These are phyloP conservation scores for Didymella pinodella DNA, from an alignment of 2,329 filamentous ascomycete species.

Conservation along the genomic window DNA sequence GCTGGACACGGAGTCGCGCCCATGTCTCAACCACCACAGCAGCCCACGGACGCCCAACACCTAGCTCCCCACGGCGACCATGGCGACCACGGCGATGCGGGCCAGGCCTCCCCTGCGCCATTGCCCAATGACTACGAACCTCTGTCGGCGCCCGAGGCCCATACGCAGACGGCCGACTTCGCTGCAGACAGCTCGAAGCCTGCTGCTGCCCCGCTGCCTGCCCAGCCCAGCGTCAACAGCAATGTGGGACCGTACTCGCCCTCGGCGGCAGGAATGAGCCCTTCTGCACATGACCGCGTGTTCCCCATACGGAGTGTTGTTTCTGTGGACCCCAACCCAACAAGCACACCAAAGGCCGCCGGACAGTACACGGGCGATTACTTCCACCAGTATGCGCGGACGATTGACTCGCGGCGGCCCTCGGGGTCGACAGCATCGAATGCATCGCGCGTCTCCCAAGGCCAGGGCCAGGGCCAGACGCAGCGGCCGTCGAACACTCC, in stretches of 20 bases:
- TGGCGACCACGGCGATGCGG: conserved; percentile 15
- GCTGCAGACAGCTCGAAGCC: conserved; percentile 6
- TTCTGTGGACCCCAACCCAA: conserved; percentile 67
- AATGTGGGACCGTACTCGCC: conserved; percentile 28
- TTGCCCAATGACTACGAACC: conserved; percentile 23
- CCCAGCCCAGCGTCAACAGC: conserved; percentile 1
- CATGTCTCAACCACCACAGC: conserved; percentile 41
- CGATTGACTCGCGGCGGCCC: conserved; percentile 35
- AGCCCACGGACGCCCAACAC: conserved; percentile 24
- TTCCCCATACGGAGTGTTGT: conserved; percentile 85
- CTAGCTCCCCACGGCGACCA: conserved; percentile 10
- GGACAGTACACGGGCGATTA: conserved; percentile 40
- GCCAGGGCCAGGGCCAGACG: conserved; percentile 4
- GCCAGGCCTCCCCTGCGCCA: conserved; percentile 26
- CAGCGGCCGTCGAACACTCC: conserved; percentile 13
- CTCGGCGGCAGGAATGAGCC: conserved; percentile 46
- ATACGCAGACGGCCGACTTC: conserved; percentile 14
- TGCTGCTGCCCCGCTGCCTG: conserved; percentile 14
- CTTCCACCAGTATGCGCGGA: conserved; percentile 47
- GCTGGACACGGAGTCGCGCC: conserved; percentile 18
- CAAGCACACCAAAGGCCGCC: conserved; percentile 35
- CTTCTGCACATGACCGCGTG: conserved; percentile 66
- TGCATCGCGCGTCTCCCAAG: conserved; percentile 36
- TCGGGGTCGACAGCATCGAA: conserved; percentile 45
- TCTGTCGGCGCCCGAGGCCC: conserved; percentile 14